Base-by-base conservation (phyloP, 257 asterid genomes). In the Capsicum baccatum region DNA sequence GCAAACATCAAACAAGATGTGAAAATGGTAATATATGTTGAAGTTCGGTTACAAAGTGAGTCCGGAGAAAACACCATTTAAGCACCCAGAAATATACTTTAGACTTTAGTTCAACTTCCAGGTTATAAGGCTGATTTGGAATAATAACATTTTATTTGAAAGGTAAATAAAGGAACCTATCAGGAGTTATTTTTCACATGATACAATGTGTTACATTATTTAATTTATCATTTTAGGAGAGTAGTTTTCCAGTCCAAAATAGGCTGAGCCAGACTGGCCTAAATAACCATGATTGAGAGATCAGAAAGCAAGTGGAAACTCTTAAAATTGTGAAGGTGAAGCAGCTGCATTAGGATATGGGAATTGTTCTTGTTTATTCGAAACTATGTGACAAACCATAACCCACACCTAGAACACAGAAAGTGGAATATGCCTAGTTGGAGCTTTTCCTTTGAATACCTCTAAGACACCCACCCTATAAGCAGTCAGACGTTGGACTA, bases 211-310 rank as follows among this genome's bases (percentile, higher is more conserved):
- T 52, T 10, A 19, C 58, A 73, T 73, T 73, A n/a, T 73, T 47
- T 39, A 39, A 39, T 4, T 39, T 39, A 39, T 39, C 44, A 39
- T 3, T 76, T 26, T 21, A 14, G 63, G 81, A 21, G 63, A 52
- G 48, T 52, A 55, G 63, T 52, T 76, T 70, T 76, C 81, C 44
- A 52, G 81, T 76, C 79, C 56, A 76, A 39, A 39, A 19, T 14
- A 15, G 63, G 63, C 52, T 76, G 63, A 33, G 56, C 79, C 79
- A n/a, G 17, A 71, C 59, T 37, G 58, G 37, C 58, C 39, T 19
- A 47, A 47, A n/a, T 47, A 73, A 73, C 58, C 58, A 47, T 48
- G n/a, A 48, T 5, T 12, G 59, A 73, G 39, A 47, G 80, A 48
- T 48, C 55, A 73, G 80, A 26, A 73, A 63, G 39, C 44, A 54